Percentiles rank a stretch among this genome's conserved stretches.
phyloP scores from a whole-genome alignment of 768 basidiomycete species.

The Amanita pseudoporphyria region DNA sequence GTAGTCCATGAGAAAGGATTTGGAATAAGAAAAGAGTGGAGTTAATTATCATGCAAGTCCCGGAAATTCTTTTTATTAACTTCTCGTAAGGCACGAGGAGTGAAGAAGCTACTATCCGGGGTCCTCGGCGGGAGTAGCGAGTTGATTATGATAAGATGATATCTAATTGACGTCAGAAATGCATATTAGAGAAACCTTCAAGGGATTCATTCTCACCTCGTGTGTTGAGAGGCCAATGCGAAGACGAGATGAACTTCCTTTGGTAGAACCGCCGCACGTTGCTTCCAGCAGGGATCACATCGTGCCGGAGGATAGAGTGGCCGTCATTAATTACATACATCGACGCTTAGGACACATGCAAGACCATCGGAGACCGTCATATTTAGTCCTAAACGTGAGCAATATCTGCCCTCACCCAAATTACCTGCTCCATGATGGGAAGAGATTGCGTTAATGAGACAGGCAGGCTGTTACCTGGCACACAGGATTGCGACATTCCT shows the following conservation, averaged over 20 bases:
- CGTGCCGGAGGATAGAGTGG: neutral
- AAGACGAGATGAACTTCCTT: neutral
- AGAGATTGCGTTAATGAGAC: neutral
- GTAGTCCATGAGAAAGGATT: slow-evolving; percentile 45
- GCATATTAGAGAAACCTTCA: neutral
- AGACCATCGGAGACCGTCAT: neutral
- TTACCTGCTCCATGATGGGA: neutral
- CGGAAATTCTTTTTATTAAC: neutral
- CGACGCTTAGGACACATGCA: slow-evolving; percentile 4
- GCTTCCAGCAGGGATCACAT: slow-evolving; percentile 1
- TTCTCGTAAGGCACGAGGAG: neutral
- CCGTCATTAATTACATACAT: neutral
- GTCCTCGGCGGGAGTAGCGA: neutral
- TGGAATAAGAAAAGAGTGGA: slow-evolving; percentile 3
- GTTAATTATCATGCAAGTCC: neutral
- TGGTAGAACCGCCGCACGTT: neutral
- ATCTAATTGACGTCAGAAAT: neutral
- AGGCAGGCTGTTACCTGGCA: neutral
- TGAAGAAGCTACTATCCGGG: neutral
- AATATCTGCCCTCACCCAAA: too few relatives aligned
- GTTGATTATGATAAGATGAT: neutral
- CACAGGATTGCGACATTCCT: neutral
- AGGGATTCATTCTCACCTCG: too few relatives aligned
- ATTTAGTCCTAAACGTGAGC: neutral
- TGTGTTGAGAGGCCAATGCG: neutral